Evolutionary conservation across 441 rosid species (phyloP), one percentile per base, ranked within the genome.

Genomic region (Jatropha multifida): DNA sequence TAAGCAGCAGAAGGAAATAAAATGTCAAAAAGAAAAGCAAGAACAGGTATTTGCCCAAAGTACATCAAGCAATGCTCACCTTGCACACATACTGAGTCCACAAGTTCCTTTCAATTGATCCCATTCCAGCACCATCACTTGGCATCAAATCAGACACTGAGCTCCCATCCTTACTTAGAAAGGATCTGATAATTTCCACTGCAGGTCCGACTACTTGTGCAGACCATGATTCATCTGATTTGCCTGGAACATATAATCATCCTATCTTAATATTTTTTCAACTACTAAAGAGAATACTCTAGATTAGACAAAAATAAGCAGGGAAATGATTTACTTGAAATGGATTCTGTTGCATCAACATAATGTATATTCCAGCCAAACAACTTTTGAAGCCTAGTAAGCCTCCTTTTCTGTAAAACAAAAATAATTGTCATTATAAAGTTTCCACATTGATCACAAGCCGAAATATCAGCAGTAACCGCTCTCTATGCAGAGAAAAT

Each of bases 81-180:
- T 93, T 80, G 81, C 98, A 94, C 26, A 81, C 82, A 63, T 86
- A 89, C 83, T 85, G 95, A 71, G 94, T 88, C 99, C 99, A 95
- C 81, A 93, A 62, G 75, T 93, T 90, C 82, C 93, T 93, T 64
- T 87, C 80, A 6, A 55, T 38, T 13, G 83, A 55, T 71, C 81
- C 82, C 62, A 38, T 61, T 58, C 37, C 52, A 27, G 74, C 55
- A 68, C 60, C 54, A 38, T 40, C 61, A 17, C 17, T 67, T 3
- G 56, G 77, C 56, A 49, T 83, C 65, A 23, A 56, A 71, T 73
- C 78, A 37, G 55, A 62, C 49, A 64, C 46, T 0, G 49, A n/a
- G 27, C 69, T 72, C 76, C 70, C 72, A 40, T 79, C 86, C 61
- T 83, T 83, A 40, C 76, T 42, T 37, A 86, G 82, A 79, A 90